A percentile compares a stretch with the other conserved stretches of the same genome.
Evolutionary conservation across 2,329 filamentous ascomycete genomes (phyloP).

Genomic region (Fusarium foetens): DNA sequence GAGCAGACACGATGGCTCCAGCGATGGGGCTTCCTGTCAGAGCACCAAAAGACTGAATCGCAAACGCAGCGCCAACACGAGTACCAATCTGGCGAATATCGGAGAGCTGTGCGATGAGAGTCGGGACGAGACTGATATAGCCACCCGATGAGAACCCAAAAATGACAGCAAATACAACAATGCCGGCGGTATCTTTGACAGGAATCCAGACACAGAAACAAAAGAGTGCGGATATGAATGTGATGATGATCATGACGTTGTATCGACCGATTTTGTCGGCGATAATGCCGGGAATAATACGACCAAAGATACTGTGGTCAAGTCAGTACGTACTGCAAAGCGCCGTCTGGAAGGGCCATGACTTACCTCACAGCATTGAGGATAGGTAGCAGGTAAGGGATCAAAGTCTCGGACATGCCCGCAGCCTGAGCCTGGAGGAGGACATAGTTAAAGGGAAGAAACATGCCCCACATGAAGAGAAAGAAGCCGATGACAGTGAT

Average conservation of each 20-base stretch:
- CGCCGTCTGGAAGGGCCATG: not conserved
- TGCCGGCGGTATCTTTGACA: constrained; percentile 62
- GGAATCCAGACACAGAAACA: constrained; percentile 61
- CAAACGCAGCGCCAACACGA: constrained; percentile 72
- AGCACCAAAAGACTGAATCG: constrained; percentile 70
- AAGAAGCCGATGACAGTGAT: constrained; percentile 59
- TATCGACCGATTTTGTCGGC: constrained; percentile 59
- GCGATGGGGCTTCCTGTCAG: constrained; percentile 75
- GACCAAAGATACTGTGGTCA: constrained; percentile 57
- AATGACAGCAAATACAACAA: constrained; percentile 72
- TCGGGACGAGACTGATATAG: constrained; percentile 70
- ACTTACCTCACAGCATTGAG: constrained; percentile 64
- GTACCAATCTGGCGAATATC: constrained; percentile 76
- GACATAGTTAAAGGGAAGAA: constrained; percentile 65
- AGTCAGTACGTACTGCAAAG: constrained; percentile 15
- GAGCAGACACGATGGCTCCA: constrained; percentile 65
- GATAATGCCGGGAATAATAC: constrained; percentile 61
- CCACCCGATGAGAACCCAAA: constrained; percentile 77
- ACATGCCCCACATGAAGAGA: constrained; percentile 66
- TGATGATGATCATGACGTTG: constrained; percentile 63
- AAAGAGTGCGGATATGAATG: constrained; percentile 58
- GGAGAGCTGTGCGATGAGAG: constrained; percentile 75
- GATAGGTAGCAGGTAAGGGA: constrained; percentile 63
- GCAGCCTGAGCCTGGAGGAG: constrained; percentile 58
- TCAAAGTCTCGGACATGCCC: constrained; percentile 54